Evolutionary conservation across 805 yeast genomes (phyloP).

Genomic region (Wickerhamiella parazyma): DNA sequence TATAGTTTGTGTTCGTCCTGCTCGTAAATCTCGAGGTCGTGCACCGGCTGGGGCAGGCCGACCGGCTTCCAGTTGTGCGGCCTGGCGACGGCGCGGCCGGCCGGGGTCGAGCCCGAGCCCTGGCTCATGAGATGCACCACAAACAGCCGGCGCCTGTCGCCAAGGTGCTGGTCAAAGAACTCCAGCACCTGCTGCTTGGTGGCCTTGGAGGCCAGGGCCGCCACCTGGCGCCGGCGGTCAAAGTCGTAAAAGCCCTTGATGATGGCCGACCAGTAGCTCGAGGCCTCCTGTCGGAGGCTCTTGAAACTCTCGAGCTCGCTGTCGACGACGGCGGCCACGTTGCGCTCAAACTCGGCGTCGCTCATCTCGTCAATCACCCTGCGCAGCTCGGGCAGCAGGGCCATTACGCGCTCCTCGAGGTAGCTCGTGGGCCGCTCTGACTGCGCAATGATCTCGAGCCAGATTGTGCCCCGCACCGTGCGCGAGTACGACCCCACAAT

Average conservation of each 20-base stretch:
- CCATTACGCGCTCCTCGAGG: constrained; percentile 62
- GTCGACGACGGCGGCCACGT: constrained; percentile 53
- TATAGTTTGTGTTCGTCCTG: constrained; percentile 6
- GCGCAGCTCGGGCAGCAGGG: constrained; percentile 41
- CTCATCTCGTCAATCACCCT: constrained; percentile 36
- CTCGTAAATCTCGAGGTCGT: constrained; percentile 4
- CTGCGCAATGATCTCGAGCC: constrained; percentile 70
- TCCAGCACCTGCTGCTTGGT: constrained; percentile 43
- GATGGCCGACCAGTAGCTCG: constrained; percentile 51
- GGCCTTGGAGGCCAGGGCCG: constrained; percentile 39
- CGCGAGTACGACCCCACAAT: constrained; percentile 73
- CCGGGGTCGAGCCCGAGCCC: constrained; percentile 34
- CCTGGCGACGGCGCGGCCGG: background rate
- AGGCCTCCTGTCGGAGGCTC: constrained; percentile 65
- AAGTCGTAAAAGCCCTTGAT: constrained; percentile 72
- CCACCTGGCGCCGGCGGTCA: constrained; percentile 41
- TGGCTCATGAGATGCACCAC: constrained; percentile 38
- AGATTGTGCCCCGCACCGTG: constrained; percentile 51
- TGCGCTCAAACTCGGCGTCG: constrained; percentile 52
- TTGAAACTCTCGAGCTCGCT: constrained; percentile 59
- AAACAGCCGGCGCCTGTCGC: constrained; percentile 30
- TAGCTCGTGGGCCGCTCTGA: constrained; percentile 66
- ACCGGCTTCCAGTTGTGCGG: background rate
- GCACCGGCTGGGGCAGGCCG: background rate
- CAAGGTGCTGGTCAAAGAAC: constrained; percentile 38